Base-by-base conservation (phyloP, 192 early-diverging fungal genomes). In the Glomus cerebriforme region DNA sequence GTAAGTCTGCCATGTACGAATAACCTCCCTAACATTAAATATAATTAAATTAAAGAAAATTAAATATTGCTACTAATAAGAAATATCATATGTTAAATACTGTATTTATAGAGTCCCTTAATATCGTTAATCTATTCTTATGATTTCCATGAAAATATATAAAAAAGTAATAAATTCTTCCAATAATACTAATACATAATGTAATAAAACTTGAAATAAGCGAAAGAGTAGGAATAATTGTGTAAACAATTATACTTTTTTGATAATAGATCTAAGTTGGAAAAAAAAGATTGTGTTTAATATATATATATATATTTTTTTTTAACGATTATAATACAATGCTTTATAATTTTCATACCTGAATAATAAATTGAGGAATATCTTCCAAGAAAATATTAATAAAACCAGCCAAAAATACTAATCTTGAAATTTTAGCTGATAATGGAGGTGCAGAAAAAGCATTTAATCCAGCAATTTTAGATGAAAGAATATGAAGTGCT, bases 311-410 rank as follows among this genome's bases (percentile, higher is more conserved):
- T 63, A 0, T 0, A 64, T 31, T 12, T 24, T 29, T 3, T 26
- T 0, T 31, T n/a, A n/a, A n/a, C n/a, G n/a, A n/a, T n/a, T n/a
- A n/a, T n/a, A n/a, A n/a, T n/a, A 17, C 0, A 54, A 19, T 5
- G 17, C 5, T 54, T 17, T 15, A 54, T 54, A 49, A 49, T 5
- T 54, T 43, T 43, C 12, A 27, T 70, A 70, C 68, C 35, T 70
- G 68, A 39, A 70, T 70, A 43, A 70, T 70, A 24, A 70, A 70
- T 43, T 70, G 68, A 22, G 68, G 68, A 0, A 70, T 43, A 39
- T 70, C 68, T 39, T 70, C 68, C 2, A 70, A 13, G 19, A 70
- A 70, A n/a, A 70, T 31, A n/a, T 70, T 70, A 17, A 31, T 13
- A 39, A 22, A 39, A 43, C 68, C 35, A n/a, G 26, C 68, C 31